A percentile compares a stretch with the other conserved stretches of the same genome.
Evolutionary conservation across 2,329 filamentous ascomycete species (phyloP).

Genomic region (Lachnellula willkommii): DNA sequence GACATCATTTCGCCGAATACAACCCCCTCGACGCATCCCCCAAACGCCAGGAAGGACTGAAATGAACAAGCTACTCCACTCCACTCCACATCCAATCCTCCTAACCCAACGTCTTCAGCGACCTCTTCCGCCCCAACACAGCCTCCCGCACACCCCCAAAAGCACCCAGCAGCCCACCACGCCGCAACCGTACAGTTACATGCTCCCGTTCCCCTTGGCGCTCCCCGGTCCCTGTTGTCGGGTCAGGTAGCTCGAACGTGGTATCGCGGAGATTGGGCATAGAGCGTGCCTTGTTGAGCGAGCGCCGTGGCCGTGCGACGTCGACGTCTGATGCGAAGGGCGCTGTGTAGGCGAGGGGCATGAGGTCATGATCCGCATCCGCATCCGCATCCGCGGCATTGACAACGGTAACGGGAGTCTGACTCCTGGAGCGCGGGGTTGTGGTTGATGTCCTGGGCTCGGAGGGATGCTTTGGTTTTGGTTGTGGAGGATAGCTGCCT

Average conservation of each 20-base stretch:
- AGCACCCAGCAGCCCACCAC: constrained; percentile 1
- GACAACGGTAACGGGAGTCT: not conserved
- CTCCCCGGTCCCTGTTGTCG: not conserved
- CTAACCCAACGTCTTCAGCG: not conserved
- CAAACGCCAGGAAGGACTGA: too few relatives aligned
- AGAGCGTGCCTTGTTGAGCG: not conserved
- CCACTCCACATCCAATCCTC: too few relatives aligned
- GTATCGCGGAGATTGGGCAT: not conserved
- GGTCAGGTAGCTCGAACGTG: not conserved
- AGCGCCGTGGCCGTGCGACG: not conserved
- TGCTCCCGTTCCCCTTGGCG: not conserved
- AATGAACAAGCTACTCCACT: too few relatives aligned
- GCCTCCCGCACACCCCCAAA: constrained; percentile 9
- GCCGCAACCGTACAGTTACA: not conserved
- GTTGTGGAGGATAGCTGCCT: not conserved
- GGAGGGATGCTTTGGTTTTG: not conserved
- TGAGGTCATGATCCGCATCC: not conserved
- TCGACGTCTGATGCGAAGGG: not conserved
- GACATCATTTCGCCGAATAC: too few relatives aligned
- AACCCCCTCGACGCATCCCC: too few relatives aligned
- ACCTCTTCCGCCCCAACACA: not conserved
- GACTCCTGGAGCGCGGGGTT: not conserved
- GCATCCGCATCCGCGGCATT: not conserved
- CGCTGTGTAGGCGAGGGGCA: not conserved
- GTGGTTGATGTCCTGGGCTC: not conserved